phyloP scores from a whole-genome alignment of 768 basidiomycete genomes.

The Kwoniella mangroviensis region DNA sequence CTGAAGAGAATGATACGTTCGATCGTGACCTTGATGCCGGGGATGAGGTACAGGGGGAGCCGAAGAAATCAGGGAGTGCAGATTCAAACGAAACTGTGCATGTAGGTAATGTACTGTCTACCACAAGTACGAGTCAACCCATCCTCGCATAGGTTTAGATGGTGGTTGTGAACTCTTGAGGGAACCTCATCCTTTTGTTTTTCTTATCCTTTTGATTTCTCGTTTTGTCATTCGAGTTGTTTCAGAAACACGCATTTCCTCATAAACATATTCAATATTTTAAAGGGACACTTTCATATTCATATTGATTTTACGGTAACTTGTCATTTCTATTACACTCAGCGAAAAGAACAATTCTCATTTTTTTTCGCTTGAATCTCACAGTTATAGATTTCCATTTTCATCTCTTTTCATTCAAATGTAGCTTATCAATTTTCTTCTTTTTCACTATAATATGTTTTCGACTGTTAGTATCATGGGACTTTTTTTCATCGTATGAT shows the following conservation, averaged over 20 bases:
- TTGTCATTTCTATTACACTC: not conserved
- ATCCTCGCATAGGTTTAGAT: not conserved
- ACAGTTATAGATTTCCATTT: not conserved
- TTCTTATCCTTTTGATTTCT: no score
- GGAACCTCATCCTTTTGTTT: no score
- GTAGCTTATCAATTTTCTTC: not conserved
- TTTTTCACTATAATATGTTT: not conserved
- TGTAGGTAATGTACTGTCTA: not conserved
- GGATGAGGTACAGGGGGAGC: not conserved
- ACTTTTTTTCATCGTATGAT: not conserved
- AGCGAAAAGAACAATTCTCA: not conserved
- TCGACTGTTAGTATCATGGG: not conserved
- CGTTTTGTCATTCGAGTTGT: no score
- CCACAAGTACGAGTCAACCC: not conserved
- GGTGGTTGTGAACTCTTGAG: not conserved
- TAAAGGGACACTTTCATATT: not conserved
- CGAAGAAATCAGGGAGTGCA: constrained; percentile 8
- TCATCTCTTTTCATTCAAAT: not conserved
- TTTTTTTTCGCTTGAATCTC: not conserved
- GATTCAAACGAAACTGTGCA: constrained; percentile 27
- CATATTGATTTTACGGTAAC: not conserved
- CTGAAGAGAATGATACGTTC: constrained; percentile 14
- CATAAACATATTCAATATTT: not conserved
- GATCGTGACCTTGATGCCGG: constrained; percentile 3
- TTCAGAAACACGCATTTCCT: not conserved